Percentiles rank a stretch among this genome's conserved stretches.
Evolutionary conservation across 1,139 yeast genomes (phyloP).

Genomic region (Yamadazyma trypodendri): DNA sequence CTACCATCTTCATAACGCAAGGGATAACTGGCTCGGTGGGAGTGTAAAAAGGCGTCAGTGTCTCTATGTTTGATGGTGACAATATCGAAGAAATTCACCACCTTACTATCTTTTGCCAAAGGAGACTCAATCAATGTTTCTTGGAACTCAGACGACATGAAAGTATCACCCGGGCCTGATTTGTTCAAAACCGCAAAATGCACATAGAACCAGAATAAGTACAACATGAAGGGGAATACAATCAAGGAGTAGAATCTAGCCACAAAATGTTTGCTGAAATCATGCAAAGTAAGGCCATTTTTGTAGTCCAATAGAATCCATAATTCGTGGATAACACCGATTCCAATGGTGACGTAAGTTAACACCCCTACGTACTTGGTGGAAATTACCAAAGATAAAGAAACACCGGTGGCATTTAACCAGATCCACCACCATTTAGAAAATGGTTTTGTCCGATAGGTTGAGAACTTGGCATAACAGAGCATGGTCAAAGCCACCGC

Average conservation of each 20-base stretch:
- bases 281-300: slow-evolving; percentile 62
- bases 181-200: slow-evolving; percentile 78
- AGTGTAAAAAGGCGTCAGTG: slow-evolving; percentile 75
- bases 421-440: slow-evolving; percentile 80
- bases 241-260: slow-evolving; percentile 76
- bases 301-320: slow-evolving; percentile 81
- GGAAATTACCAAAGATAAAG: slow-evolving; percentile 85
- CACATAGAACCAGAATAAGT: slow-evolving; percentile 89
- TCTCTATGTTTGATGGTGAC: slow-evolving; percentile 76
- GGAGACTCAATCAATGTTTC: slow-evolving; percentile 86
- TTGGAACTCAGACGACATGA: slow-evolving; percentile 93
- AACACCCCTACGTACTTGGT: slow-evolving; percentile 95
- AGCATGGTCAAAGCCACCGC: slow-evolving; percentile 79
- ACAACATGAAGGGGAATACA: slow-evolving; percentile 76
- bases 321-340: slow-evolving; percentile 79
- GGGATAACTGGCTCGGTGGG: slow-evolving; percentile 75
- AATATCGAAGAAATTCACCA: slow-evolving; percentile 71
- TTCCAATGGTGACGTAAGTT: slow-evolving; percentile 83
- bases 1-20: slow-evolving; percentile 95
- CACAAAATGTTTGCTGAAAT: slow-evolving; percentile 65
- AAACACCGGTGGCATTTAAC: slow-evolving; percentile 79
- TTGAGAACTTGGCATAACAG: slow-evolving; percentile 76
- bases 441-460: slow-evolving; percentile 68
- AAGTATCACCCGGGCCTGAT: slow-evolving; percentile 94
- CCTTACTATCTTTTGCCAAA: slow-evolving; percentile 67